Evolutionary conservation across 148 eudicot species (phyloP).

Genomic region (Chenopodium berlandieri): DNA sequence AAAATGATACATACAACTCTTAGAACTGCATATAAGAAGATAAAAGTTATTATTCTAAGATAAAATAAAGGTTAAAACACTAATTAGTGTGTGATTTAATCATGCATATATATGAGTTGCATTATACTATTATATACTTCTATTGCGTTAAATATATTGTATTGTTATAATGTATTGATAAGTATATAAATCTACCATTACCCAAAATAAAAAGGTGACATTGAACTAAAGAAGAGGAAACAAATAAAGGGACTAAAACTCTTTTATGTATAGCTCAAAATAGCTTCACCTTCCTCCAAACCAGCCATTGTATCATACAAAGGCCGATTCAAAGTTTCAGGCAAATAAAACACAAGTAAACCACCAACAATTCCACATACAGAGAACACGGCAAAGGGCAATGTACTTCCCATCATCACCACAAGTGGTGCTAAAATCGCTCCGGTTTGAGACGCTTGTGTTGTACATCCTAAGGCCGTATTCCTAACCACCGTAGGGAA

Average conservation of each 20-base stretch:
- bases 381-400: conserved; percentile 68
- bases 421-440: conserved; percentile 84
- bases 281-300: conserved; percentile 59
- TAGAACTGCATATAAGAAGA: too few species aligned
- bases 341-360: conserved; percentile 50
- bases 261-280: background rate
- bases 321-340: conserved; percentile 77
- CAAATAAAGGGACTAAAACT: background rate
- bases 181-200: too few species aligned
- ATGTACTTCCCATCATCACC: conserved; percentile 59
- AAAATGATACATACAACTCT: too few species aligned
- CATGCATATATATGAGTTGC: too few species aligned
- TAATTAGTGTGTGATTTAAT: too few species aligned
- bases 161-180: too few species aligned
- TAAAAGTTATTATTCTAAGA: too few species aligned
- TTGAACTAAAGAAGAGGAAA: background rate
- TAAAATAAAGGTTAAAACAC: too few species aligned
- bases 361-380: conserved; percentile 72
- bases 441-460: conserved; percentile 81
- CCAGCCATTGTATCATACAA: conserved; percentile 85
- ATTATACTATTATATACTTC: too few species aligned
- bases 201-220: too few species aligned
- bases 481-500: conserved; percentile 94
- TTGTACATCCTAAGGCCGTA: conserved; percentile 73
- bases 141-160: too few species aligned